Base-by-base conservation (phyloP, 495 filamentous ascomycete genomes). In the Talaromyces liani region DNA sequence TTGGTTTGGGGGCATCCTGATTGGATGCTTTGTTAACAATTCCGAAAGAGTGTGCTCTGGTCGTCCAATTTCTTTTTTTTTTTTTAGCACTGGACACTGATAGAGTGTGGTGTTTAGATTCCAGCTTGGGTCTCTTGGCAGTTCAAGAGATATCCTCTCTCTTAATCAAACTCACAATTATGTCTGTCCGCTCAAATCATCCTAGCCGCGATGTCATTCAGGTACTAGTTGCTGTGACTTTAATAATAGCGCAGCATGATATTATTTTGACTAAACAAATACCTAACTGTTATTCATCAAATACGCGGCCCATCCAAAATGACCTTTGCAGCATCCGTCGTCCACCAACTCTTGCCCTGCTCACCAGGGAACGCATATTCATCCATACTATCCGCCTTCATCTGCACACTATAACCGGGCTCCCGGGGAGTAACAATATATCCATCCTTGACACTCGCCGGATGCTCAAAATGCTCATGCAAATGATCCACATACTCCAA, bases 401-500 rank as follows among this genome's bases (percentile, higher is more conserved):
- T 96, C 84, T 96, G 90, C 0, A 94, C 92, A 69, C 87, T 91
- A 73, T 96, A 96, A 0, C 92, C 92, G 0, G 91, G 83, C 70
- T 90, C 85, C 68, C 74, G 87, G 0, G 93, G 93, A 1, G 93
- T 96, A 64, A 86, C 88, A 75, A 94, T 94, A 73, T 91, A 95
- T 2, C 93, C 93, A 69, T 93, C 87, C 72, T 87, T 85, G 47
- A 96, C 90, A 25, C 86, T 85, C 6, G 84, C 79, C 5, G 93
- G 93, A 71, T 96, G 80, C 70, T 90, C 76, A 70, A 96, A 97
- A 75, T 96, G 92, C 81, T 96, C 93, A 70, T 97, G 93, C 71
- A 97, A 74, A 71, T 95, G 90, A 67, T 96, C 93, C 9, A 97
- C 91, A 77, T 92, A 96, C 79, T 97, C 93, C 61, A 97, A 75